A percentile compares a stretch with the other conserved stretches of the same genome.
These are phyloP conservation scores for Aspergillus sp. DNA, from an alignment of 2,329 filamentous ascomycete species.

Conservation along the genomic window DNA sequence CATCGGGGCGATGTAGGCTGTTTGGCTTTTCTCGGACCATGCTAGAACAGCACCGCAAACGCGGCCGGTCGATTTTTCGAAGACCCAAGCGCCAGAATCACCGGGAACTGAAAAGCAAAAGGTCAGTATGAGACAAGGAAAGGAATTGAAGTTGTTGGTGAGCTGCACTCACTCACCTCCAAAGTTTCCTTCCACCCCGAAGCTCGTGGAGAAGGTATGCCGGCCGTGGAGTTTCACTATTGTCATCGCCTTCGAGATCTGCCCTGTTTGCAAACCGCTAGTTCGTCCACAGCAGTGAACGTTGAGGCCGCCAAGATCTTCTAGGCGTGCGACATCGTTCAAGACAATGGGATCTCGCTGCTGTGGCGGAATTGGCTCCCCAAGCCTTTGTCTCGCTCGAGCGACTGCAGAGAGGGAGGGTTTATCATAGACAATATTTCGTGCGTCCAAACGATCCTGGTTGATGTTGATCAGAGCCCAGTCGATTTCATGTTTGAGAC, in stretches of 20 bases:
- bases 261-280: constrained; percentile 75
- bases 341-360: constrained; percentile 44
- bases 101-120: constrained; percentile 62
- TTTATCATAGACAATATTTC: constrained; percentile 62
- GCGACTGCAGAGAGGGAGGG: constrained; percentile 11
- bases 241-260: constrained; percentile 74
- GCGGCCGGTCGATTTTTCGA: constrained; percentile 73
- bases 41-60: constrained; percentile 90
- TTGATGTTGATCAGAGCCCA: constrained; percentile 89
- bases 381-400: constrained; percentile 44
- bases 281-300: constrained; percentile 90
- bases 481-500: constrained; percentile 85
- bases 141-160: neutral
- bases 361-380: constrained; percentile 50
- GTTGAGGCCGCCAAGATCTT: constrained; percentile 66
- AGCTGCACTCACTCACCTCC: constrained; percentile 45
- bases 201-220: constrained; percentile 72
- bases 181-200: constrained; percentile 61
- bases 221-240: constrained; percentile 87
- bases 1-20: constrained; percentile 95
- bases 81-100: constrained; percentile 90
- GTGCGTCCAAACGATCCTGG: constrained; percentile 66
- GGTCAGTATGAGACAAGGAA: neutral
- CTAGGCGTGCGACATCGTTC: constrained; percentile 57
- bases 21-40: constrained; percentile 75